Conservation (phyloP, 2,329 filamentous ascomycete genomes). For the Paecilomyces fulvus region DNA sequence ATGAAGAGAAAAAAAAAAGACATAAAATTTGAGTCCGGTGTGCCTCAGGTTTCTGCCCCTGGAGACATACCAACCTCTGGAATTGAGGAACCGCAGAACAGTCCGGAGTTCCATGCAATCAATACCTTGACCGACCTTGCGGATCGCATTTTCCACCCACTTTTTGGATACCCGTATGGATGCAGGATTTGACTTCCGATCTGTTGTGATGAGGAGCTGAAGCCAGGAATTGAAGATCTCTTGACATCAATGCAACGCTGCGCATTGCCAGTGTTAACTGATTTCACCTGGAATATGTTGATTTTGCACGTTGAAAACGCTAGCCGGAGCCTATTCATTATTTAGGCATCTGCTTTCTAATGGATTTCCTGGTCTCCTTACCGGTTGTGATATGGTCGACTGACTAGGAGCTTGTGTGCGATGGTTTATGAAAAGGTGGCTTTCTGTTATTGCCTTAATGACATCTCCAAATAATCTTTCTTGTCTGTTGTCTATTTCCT, state of each 20-base stretch:
- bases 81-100: background rate
- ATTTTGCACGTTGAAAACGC: background rate
- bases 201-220: background rate
- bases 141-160: constrained; percentile 1
- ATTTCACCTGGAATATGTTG: background rate
- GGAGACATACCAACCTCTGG: background rate
- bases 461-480: constrained; percentile 12
- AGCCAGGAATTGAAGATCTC: background rate
- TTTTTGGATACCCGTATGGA: background rate
- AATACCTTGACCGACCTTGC: constrained; percentile 2
- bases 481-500: constrained; percentile 11
- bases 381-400: constrained; percentile 6
- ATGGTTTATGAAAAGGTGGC: constrained; percentile 21
- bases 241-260: background rate
- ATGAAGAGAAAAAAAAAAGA: background rate
- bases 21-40: background rate
- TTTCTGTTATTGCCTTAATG: constrained; percentile 15
- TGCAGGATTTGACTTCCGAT: constrained; percentile 1
- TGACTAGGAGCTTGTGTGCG: constrained; percentile 10
- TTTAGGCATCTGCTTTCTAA: constrained; percentile 1
- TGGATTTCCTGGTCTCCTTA: background rate
- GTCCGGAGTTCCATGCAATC: background rate
- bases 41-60: background rate
- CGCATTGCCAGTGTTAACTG: background rate
- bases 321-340: background rate